Evolutionary conservation across 257 asterid genomes (phyloP).

Genomic region (Solanum phureja): DNA sequence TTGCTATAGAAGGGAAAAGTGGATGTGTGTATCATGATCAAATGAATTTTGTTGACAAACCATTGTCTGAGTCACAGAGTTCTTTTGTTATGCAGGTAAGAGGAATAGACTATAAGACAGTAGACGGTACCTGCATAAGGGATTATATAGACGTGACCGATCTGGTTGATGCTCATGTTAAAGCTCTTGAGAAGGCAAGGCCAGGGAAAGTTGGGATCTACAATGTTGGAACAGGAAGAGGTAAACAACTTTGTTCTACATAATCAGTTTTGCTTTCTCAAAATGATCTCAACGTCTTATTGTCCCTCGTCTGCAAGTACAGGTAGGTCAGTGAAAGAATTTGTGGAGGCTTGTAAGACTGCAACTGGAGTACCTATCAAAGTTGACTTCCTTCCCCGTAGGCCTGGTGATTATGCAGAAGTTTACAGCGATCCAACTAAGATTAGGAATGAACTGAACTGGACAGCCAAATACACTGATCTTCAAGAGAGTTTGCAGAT

Average conservation of each 20-base stretch:
- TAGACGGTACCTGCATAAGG: constrained; percentile 74
- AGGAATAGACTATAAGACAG: constrained; percentile 74
- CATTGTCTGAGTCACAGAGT: neutral
- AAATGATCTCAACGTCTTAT: neutral
- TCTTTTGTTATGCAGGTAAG: constrained; percentile 36
- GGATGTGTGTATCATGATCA: neutral
- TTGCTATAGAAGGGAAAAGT: neutral
- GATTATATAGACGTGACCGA: constrained; percentile 85
- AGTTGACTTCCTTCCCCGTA: constrained; percentile 70
- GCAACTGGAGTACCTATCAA: constrained; percentile 74
- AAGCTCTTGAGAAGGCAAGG: constrained; percentile 72
- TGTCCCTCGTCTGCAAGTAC: neutral
- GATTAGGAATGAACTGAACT: constrained; percentile 64
- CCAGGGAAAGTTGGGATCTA: constrained; percentile 70
- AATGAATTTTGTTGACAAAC: neutral
- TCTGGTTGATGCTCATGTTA: constrained; percentile 87
- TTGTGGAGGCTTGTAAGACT: constrained; percentile 86
- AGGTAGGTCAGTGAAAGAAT: constrained; percentile 82
- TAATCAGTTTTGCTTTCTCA: neutral
- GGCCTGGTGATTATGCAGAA: constrained; percentile 96
- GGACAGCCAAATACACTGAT: constrained; percentile 70
- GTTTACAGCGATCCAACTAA: constrained; percentile 77
- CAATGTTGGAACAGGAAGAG: constrained; percentile 86
- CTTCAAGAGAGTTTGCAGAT: constrained; percentile 60
- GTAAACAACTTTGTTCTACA: neutral